phyloP scores from a whole-genome alignment of 352 stramenopile species.

The Plasmopara viticola region DNA sequence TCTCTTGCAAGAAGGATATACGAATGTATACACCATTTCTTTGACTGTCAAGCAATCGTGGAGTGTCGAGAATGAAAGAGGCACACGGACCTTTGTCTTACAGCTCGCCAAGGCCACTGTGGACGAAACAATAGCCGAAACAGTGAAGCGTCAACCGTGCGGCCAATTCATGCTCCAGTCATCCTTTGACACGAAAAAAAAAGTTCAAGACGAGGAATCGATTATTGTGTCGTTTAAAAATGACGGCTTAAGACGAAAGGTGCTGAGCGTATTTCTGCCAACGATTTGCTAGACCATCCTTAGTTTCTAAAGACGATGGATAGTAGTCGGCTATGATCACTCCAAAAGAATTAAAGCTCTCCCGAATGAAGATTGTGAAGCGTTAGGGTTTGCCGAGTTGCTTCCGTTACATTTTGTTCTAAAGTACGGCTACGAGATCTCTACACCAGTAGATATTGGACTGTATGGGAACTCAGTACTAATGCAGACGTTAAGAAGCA shows the following conservation, averaged over 20 bases:
- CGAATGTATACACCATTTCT: constrained; percentile 28
- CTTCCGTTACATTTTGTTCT: no score
- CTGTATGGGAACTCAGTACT: no score
- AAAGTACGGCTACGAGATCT: no score
- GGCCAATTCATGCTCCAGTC: constrained; percentile 22
- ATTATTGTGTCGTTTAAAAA: constrained; percentile 14
- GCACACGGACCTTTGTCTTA: constrained; percentile 14
- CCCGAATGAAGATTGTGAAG: no score
- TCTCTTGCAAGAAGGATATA: constrained; percentile 25
- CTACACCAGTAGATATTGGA: no score
- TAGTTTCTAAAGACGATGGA: no score
- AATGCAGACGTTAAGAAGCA: no score
- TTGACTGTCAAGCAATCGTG: constrained; percentile 11
- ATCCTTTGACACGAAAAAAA: constrained; percentile 5
- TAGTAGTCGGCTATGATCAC: no score
- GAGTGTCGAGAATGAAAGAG: constrained; percentile 5
- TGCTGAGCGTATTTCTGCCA: no score
- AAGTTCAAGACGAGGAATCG: constrained; percentile 5
- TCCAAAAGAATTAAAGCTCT: no score
- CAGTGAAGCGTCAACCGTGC: constrained; percentile 11
- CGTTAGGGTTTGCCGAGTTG: no score
- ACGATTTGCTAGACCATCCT: no score
- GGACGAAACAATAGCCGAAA: constrained; percentile 8
- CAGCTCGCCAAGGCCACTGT: constrained; percentile 21
- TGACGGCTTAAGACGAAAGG: background rate